Evolutionary conservation across 768 basidiomycete genomes (phyloP).

Genomic region (Bullera alba): DNA sequence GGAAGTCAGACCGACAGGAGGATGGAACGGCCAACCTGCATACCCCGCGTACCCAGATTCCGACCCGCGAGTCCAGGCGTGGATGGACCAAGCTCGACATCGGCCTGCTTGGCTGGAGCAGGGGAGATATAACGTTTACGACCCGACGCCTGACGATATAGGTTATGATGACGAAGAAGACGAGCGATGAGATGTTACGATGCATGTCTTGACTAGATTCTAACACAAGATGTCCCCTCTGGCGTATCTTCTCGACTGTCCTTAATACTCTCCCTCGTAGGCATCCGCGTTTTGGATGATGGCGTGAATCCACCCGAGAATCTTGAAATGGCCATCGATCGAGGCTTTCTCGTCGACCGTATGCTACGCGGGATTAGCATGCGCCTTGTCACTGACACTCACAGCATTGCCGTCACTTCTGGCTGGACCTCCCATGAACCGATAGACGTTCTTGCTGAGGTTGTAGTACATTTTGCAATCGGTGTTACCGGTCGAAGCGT

Average conservation of each 20-base stretch:
- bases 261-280: constrained; percentile 33
- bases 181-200: no score
- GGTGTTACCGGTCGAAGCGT: constrained; percentile 37
- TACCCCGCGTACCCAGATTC: neutral
- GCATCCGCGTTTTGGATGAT: constrained; percentile 41
- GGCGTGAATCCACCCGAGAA: constrained; percentile 41
- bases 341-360: constrained; percentile 43
- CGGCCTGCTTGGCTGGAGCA: constrained; percentile 19
- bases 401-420: constrained; percentile 12
- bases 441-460: constrained; percentile 38
- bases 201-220: neutral
- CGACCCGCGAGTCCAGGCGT: neutral
- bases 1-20: constrained; percentile 25
- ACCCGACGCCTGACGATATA: constrained; percentile 5
- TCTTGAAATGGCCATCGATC: constrained; percentile 31
- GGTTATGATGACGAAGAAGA: constrained; percentile 4
- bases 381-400: constrained; percentile 1
- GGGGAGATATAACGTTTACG: constrained; percentile 28
- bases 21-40: neutral
- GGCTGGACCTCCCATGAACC: constrained; percentile 35
- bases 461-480: constrained; percentile 44
- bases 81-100: neutral
- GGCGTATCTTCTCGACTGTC: neutral
- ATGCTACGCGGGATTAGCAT: constrained; percentile 12
- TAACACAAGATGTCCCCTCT: neutral